Evolutionary conservation across 495 filamentous ascomycete species (phyloP).

Genomic region (Echria macrotheca): DNA sequence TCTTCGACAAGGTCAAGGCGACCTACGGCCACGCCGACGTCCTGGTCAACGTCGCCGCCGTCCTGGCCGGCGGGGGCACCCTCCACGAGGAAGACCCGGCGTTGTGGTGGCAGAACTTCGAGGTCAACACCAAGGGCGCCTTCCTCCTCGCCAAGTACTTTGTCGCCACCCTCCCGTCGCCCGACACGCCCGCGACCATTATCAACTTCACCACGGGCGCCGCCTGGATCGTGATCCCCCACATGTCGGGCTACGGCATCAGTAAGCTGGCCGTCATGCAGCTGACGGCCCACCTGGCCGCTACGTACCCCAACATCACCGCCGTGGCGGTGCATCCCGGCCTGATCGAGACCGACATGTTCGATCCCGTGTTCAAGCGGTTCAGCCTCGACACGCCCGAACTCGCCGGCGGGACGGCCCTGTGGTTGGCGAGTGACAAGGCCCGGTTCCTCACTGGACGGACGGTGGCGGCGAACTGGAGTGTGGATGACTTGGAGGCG

Average conservation of each 20-base stretch:
- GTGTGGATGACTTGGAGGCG: conserved; percentile 38
- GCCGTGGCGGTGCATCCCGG: conserved; percentile 36
- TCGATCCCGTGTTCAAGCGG: background rate
- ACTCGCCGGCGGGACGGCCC: conserved; percentile 4
- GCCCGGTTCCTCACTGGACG: conserved; percentile 37
- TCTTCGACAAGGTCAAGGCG: conserved; percentile 34
- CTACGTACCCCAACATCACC: conserved; percentile 35
- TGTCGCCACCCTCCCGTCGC: conserved; percentile 19
- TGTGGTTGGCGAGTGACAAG: conserved; percentile 10
- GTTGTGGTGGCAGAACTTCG: conserved; percentile 35
- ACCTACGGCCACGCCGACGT: conserved; percentile 38
- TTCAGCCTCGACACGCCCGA: conserved; percentile 11
- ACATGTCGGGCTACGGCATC: conserved; percentile 31
- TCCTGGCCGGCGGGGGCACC: conserved; percentile 9
- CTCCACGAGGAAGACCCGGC: conserved; percentile 25
- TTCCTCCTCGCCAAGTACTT: conserved; percentile 37
- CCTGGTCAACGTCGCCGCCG: conserved; percentile 42
- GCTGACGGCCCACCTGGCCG: conserved; percentile 26
- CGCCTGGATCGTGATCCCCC: conserved; percentile 23
- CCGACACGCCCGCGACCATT: conserved; percentile 27
- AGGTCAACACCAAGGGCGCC: conserved; percentile 41
- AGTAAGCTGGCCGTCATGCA: conserved; percentile 33
- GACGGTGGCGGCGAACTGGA: conserved; percentile 40
- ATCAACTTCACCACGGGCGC: conserved; percentile 36
- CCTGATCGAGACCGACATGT: conserved; percentile 34